phyloP scores from a whole-genome alignment of 2,329 filamentous ascomycete species.

The Epichloe amarillans region DNA sequence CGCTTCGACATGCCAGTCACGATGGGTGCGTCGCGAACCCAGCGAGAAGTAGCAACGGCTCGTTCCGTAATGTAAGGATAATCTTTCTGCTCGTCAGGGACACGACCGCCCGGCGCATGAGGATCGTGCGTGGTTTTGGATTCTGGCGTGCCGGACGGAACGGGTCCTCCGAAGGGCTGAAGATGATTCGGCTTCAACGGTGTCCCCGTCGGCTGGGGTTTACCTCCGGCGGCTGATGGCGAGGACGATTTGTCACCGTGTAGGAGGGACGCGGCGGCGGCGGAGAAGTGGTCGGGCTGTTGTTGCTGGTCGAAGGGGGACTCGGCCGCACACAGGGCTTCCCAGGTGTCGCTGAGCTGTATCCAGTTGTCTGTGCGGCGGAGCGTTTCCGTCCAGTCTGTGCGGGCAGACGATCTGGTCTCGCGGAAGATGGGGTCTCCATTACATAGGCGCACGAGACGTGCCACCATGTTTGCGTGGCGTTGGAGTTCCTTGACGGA shows the following conservation, averaged over 20 bases:
- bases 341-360: constrained; percentile 51
- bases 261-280: neutral
- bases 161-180: neutral
- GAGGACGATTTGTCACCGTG: constrained; percentile 25
- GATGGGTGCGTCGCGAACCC: constrained; percentile 49
- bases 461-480: constrained; percentile 70
- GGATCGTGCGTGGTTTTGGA: neutral
- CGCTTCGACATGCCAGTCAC: constrained; percentile 22
- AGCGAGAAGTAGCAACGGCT: constrained; percentile 53
- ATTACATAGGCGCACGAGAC: constrained; percentile 59
- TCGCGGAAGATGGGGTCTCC: constrained; percentile 72
- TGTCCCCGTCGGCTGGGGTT: constrained; percentile 2
- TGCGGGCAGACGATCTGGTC: constrained; percentile 55
- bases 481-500: constrained; percentile 63
- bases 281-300: neutral
- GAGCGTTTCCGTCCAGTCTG: constrained; percentile 70
- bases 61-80: constrained; percentile 58
- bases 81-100: constrained; percentile 40
- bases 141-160: neutral
- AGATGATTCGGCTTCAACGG: constrained; percentile 7
- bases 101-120: neutral
- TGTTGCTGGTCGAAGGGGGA: neutral
- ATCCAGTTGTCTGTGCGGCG: constrained; percentile 55
- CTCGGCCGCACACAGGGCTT: constrained; percentile 46
- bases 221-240: constrained; percentile 9